Evolutionary conservation across 164 flowering plant species (phyloP), one percentile per base, ranked within the genome.

Genomic region (Aristolochia californica): DNA sequence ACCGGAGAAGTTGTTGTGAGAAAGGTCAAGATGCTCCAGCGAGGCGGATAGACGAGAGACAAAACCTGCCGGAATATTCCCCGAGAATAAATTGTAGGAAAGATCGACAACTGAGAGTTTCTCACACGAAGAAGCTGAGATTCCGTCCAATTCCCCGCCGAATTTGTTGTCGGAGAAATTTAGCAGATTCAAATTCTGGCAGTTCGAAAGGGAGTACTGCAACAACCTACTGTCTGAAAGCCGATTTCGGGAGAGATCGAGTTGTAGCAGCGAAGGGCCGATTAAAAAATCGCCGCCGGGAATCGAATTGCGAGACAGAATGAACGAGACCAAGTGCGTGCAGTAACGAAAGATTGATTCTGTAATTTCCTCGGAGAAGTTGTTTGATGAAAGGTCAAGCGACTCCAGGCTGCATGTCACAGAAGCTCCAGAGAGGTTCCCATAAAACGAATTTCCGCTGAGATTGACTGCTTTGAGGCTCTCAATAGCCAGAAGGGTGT

Each of bases 1-100:
- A 16, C 83, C 82, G 11, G 90, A 74, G 55, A 89, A 79, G 65
- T 81, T 84, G 71, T 86, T 86, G 68, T 67, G 62, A 2, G 91
- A 83, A 34, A 84, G 77, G 66, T 83, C 83, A 28, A 85, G 67
- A 56, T 60, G 45, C 50, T 55, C 26, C 25, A 84, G 66, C 21
- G 77, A 16, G 52, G 27, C 14, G 25, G 28, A 17, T 11, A 47
- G 30, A 2, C 23, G 17, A 15, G 15, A 14, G 20, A 56, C 0
- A 45, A 77, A 69, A 5, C 38, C 27, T 5, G 70, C 5, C 0
- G 82, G 85, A 28, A 82, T 64, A 12, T 61, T 68, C n/a, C 83
- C 85, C 16, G 80, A 75, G 12, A 83, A 58, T 3, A 65, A 60
- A 62, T 83, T 85, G 62, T 44, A 54, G 0, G 94, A 83, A 44